Evolutionary conservation across 139 green algal genomes (phyloP).

Genomic region (Micractinium conductrix): DNA sequence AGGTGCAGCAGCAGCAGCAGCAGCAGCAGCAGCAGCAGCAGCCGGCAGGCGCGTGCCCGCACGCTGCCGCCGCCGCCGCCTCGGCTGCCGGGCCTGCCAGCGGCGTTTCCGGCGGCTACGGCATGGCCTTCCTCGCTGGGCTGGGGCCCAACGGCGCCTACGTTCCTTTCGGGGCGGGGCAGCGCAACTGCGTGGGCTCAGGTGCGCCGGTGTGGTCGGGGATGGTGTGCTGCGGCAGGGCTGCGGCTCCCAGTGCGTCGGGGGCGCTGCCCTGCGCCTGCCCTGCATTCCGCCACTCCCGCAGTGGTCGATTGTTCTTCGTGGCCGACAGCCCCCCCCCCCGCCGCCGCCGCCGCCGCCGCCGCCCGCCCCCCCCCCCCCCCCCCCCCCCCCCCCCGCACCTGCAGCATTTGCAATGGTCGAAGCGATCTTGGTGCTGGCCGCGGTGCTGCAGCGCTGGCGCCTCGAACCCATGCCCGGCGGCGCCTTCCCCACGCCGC

Average conservation of each 20-base stretch:
- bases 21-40: neutral
- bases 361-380: no score
- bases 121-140: constrained; percentile 46
- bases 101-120: neutral
- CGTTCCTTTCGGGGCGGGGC: constrained; percentile 82
- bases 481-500: constrained; percentile 48
- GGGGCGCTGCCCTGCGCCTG: no score
- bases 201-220: no score
- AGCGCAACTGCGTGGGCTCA: constrained; percentile 90
- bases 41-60: neutral
- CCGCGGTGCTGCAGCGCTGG: constrained; percentile 62
- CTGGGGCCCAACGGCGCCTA: constrained; percentile 75
- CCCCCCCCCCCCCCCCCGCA: no score
- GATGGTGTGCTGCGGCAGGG: no score
- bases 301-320: no score
- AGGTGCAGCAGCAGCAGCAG: constrained; percentile 7
- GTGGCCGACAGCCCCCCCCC: no score
- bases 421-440: constrained; percentile 83
- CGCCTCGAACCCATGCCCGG: constrained; percentile 48
- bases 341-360: no score
- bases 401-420: constrained; percentile 84
- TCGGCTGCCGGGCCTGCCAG: neutral
- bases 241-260: no score
- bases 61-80: neutral
- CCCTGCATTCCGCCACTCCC: no score